Conservation (phyloP, 345 rosid species). For the Triadica sebifera region DNA sequence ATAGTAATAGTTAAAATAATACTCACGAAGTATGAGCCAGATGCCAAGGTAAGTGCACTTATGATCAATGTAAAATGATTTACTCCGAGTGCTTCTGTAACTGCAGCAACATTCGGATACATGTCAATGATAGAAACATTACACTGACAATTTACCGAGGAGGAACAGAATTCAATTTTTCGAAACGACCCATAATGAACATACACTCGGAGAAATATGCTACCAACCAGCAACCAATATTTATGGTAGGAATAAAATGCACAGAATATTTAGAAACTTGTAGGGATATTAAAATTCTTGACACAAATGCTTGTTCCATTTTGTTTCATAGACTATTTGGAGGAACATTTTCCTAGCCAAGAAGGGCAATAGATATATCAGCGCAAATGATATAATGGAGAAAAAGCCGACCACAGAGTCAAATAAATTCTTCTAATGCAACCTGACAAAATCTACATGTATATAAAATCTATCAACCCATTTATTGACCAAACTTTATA, state of each 20-base stretch:
- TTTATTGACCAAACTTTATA: background rate
- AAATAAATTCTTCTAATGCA: constrained; percentile 1
- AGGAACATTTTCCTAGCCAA: background rate
- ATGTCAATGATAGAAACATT: background rate
- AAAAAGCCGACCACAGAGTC: background rate
- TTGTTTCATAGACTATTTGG: background rate
- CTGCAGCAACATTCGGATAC: constrained; percentile 28
- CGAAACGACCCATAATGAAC: too few species aligned
- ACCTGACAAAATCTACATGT: background rate
- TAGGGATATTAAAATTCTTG: background rate
- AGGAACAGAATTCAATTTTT: background rate
- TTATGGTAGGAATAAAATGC: background rate
- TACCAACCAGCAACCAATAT: background rate
- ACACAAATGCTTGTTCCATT: background rate
- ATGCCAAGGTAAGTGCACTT: constrained; percentile 41
- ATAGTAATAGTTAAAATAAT: background rate
- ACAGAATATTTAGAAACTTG: background rate
- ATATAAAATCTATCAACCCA: too few species aligned
- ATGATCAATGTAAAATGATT: constrained; percentile 35
- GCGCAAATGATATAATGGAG: background rate
- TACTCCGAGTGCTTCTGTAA: constrained; percentile 50
- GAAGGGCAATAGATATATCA: background rate
- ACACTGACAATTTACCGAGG: background rate
- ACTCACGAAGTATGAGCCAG: constrained; percentile 64
- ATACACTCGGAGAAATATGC: background rate